These are phyloP conservation scores for Elsinoe batatas DNA, from an alignment of 2,329 filamentous ascomycete genomes.

Conservation along the genomic window DNA sequence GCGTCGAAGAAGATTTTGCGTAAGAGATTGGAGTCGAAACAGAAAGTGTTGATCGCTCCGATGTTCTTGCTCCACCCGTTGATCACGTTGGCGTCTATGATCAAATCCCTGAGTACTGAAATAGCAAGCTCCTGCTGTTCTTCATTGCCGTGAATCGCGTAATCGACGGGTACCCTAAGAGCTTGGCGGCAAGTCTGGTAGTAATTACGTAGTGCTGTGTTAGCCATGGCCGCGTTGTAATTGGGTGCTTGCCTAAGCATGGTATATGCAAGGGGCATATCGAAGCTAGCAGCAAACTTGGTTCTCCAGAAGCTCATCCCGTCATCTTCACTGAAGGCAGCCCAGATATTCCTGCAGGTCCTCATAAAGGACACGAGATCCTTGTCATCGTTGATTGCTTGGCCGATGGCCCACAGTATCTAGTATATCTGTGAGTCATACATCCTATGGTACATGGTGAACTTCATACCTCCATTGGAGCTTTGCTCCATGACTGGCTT, in stretches of 20 bases:
- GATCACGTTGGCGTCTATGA: slow-evolving; percentile 31
- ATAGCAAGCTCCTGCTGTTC: slow-evolving; percentile 28
- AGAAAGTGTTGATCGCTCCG: slow-evolving; percentile 24
- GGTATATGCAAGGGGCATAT: slow-evolving; percentile 23
- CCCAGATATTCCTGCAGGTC: slow-evolving; percentile 31
- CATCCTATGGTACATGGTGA: not conserved
- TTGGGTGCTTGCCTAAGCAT: slow-evolving; percentile 12
- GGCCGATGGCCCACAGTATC: slow-evolving; percentile 10
- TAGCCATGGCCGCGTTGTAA: slow-evolving; percentile 20
- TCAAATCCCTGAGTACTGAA: slow-evolving; percentile 31
- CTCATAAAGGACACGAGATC: slow-evolving; percentile 35
- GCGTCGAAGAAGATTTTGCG: slow-evolving; percentile 11
- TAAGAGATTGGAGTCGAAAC: slow-evolving; percentile 19
- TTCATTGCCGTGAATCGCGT: slow-evolving; percentile 20
- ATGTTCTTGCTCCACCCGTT: slow-evolving; percentile 26
- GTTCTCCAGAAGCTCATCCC: slow-evolving; percentile 37
- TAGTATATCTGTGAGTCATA: not conserved
- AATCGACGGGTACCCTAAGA: slow-evolving; percentile 22
- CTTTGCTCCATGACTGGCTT: not conserved
- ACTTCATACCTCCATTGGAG: not conserved
- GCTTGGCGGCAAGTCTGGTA: slow-evolving; percentile 28
- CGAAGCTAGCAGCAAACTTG: slow-evolving; percentile 35
- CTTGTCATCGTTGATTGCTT: slow-evolving; percentile 30
- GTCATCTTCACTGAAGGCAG: slow-evolving; percentile 32
- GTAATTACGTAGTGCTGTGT: slow-evolving; percentile 13